Evolutionary conservation across 2,329 filamentous ascomycete genomes (phyloP), one percentile per base, ranked within the genome.

Genomic region (Ascocoryne sarcoides): DNA sequence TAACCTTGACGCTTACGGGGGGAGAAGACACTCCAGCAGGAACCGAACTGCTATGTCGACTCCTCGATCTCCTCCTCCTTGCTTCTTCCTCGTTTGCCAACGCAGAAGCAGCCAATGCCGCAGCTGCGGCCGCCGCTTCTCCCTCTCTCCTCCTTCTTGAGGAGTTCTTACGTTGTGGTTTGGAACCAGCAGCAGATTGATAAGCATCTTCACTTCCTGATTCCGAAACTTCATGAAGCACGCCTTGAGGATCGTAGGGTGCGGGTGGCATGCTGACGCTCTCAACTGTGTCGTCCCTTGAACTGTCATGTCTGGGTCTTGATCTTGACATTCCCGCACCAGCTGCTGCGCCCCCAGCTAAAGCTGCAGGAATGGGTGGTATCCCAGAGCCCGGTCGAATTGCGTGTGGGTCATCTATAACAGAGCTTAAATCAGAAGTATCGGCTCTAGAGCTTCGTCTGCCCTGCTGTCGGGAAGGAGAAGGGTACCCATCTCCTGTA

Each of bases 401-500:
- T 19, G 67, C 32, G 38, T 53, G 50, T 8, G 53, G 52, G 31
- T 53, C 45, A 31, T 52, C 46, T 7, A 56, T 50, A 10, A 58
- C 48, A 15, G 57, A 57, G 7, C 51, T 55, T 10, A 60, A 43
- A 30, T 58, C 51, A 5, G 58, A 60, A 5, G 57, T 53, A 21
- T 39, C 35, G 32, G 49, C 38, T 7, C 20, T 32, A 28, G 52
- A 53, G 15, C 33, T 32, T 36, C 47, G 41, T 47, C 50, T 39
- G n/a, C 42, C 36, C 17, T 47, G 57, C 28, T 61, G 63, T 35
- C 70, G 63, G 0, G 66, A 60, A 2, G 74, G 70, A 12, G 69
- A 69, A 3, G 66, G 65, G 44, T 72, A 68, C 18, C 80, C 80
- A 56, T 88, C 84, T 19, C 76, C 82, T 2, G 82, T 86, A 46